Percentiles rank a stretch among this genome's conserved stretches.
Evolutionary conservation across 75 land plant genomes (phyloP).

Genomic region (Gnetum montanum): DNA sequence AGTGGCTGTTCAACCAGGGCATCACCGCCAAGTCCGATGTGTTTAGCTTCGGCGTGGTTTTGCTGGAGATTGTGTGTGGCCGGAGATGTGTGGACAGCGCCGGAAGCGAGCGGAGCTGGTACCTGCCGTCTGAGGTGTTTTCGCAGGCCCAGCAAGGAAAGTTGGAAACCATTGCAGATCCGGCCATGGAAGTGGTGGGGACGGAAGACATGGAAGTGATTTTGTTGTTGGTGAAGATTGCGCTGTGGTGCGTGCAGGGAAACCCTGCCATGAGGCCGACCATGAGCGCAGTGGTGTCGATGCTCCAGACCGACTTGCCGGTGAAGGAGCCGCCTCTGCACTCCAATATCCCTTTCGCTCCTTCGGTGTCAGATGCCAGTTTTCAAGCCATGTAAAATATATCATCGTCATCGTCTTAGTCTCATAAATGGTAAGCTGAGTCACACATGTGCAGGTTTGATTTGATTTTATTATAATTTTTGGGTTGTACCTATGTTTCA

Average conservation of each 20-base stretch:
- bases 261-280: conserved; percentile 3
- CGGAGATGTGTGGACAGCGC: conserved; percentile 19
- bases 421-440: too few species aligned
- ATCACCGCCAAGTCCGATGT: conserved; percentile 55
- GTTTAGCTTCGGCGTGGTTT: conserved; percentile 67
- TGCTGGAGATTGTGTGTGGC: conserved; percentile 52
- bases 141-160: conserved; percentile 41
- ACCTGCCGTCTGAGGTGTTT: conserved; percentile 35
- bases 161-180: conserved; percentile 44
- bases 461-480: too few species aligned
- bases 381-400: too few species aligned
- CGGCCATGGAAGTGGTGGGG: neutral
- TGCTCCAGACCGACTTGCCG: conserved; percentile 7
- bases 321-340: conserved; percentile 5
- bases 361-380: too few species aligned
- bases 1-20: conserved; percentile 45
- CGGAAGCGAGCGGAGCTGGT: conserved; percentile 12
- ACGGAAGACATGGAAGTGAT: conserved; percentile 4
- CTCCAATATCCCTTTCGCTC: neutral
- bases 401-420: too few species aligned
- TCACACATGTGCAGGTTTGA: too few species aligned
- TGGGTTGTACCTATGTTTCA: too few species aligned
- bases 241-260: conserved; percentile 15
- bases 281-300: conserved; percentile 12
- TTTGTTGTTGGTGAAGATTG: neutral